Evolutionary conservation across 352 stramenopile species (phyloP), one percentile per base, ranked within the genome.

Genomic region (Phytophthora syringae): DNA sequence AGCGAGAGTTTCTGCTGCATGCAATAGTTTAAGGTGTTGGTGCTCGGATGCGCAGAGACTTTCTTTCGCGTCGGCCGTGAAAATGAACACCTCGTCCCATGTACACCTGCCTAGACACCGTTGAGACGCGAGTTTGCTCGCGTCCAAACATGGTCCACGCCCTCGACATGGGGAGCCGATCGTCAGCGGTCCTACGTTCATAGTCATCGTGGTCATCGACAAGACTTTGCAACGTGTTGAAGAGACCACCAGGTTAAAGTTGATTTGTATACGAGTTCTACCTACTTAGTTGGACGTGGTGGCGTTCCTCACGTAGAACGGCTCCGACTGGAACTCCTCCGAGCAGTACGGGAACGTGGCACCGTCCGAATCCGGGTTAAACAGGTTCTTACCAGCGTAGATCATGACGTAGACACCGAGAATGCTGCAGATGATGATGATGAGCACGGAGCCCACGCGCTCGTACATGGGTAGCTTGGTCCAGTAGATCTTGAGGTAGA

Each of bases 261-360:
- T 62, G n/a, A n/a, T n/a, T n/a, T n/a, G n/a, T n/a, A n/a, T n/a
- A n/a, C n/a, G n/a, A n/a, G n/a, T n/a, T n/a, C 59, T 60, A 48
- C 21, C 18, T 27, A 40, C 25, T 37, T 53, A 72, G 32, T 36
- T 40, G 5, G 64, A 39, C n/a, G n/a, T n/a, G n/a, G n/a, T n/a
- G n/a, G n/a, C n/a, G 61, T 68, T 75, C 12, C 61, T 42, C 43
- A 79, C 66, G 45, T 79, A 88, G 61, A 86, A 90, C 52, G 71
- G 52, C 22, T 77, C 60, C 15, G 61, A 60, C 60, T 88, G 74
- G 56, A 73, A 75, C 64, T 77, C 66, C 2, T 60, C 67, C 18
- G 78, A 43, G 65, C 82, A 90, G 64, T 85, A 90, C 25, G 75
- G 77, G 61, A 90, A 90, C 13, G 73, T 80, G 11, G 28, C 22